Evolutionary conservation across 2,329 filamentous ascomycete species (phyloP).

Genomic region (Colletotrichum acutatum): DNA sequence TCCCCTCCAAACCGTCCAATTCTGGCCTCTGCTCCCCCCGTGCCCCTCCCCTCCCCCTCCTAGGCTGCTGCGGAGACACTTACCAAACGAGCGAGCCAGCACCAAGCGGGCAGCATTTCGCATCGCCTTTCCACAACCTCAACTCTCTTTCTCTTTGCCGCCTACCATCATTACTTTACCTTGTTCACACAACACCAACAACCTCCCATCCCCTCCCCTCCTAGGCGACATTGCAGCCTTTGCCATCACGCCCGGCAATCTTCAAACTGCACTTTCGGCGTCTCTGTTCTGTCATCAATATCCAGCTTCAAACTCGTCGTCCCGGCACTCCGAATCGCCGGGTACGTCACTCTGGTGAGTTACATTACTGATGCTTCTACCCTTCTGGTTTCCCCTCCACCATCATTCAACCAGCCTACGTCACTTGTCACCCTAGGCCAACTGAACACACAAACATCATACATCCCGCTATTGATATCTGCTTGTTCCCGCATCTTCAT

Average conservation of each 20-base stretch:
- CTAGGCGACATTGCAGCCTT: slow-evolving; percentile 16
- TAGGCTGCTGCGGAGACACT: slow-evolving; percentile 7
- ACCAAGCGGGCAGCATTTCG: slow-evolving; percentile 14
- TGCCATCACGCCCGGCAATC: slow-evolving; percentile 19
- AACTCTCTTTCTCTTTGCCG: slow-evolving; percentile 1
- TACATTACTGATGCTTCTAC: neutral
- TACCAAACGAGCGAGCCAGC: neutral
- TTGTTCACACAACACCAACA: slow-evolving; percentile 8
- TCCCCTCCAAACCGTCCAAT: slow-evolving; percentile 18
- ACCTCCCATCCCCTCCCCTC: neutral
- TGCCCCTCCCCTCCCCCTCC: neutral
- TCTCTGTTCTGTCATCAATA: neutral
- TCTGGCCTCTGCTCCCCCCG: neutral
- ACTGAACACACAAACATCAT: slow-evolving; percentile 7
- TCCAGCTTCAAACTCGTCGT: neutral
- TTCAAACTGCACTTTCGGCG: slow-evolving; percentile 13
- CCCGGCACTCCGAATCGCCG: slow-evolving; percentile 9
- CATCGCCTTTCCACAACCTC: slow-evolving; percentile 15
- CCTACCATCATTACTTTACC: neutral
- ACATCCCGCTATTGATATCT: slow-evolving; percentile 5
- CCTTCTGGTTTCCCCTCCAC: slow-evolving; percentile 1
- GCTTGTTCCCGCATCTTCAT: slow-evolving; percentile 9
- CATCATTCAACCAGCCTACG: slow-evolving; percentile 22
- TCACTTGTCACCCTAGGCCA: slow-evolving; percentile 22
- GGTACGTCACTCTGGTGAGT: slow-evolving; percentile 33